phyloP scores from a whole-genome alignment of 352 stramenopile species.

The Albugo candida region DNA sequence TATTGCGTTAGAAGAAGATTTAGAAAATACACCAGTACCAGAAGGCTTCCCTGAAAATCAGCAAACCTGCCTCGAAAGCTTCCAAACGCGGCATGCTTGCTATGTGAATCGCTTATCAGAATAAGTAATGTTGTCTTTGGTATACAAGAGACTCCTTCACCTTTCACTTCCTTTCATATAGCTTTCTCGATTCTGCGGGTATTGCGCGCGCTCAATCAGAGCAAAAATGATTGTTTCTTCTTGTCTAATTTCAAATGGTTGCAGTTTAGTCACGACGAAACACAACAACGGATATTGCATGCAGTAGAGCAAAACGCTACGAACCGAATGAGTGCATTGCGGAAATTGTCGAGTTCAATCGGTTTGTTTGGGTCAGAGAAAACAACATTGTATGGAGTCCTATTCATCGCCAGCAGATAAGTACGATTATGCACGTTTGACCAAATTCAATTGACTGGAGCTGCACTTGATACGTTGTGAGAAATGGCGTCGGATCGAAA shows the following conservation, averaged over 20 bases:
- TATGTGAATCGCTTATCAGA: constrained; percentile 9
- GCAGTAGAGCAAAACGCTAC: background rate
- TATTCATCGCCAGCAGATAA: no score
- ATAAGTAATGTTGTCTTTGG: background rate
- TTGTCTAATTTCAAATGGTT: constrained; percentile 20
- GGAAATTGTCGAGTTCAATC: constrained; percentile 73
- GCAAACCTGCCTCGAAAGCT: constrained; percentile 74
- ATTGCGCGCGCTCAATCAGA: constrained; percentile 97
- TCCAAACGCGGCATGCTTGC: constrained; percentile 42
- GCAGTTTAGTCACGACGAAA: background rate
- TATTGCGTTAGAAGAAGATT: background rate
- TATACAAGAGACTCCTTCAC: constrained; percentile 8
- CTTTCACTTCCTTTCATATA: constrained; percentile 83
- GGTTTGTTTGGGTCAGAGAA: constrained; percentile 45
- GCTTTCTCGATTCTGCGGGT: constrained; percentile 85
- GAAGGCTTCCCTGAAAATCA: constrained; percentile 61
- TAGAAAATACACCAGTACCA: constrained; percentile 19
- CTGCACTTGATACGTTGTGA: no score
- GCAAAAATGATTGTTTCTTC: constrained; percentile 99
- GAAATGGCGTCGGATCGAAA: no score
- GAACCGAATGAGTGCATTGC: constrained; percentile 73
- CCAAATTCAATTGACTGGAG: no score
- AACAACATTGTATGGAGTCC: constrained; percentile 21
- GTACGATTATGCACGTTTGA: no score
- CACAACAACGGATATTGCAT: background rate